Evolutionary conservation across 768 basidiomycete genomes (phyloP), one percentile per base, ranked within the genome.

Genomic region (Crassisporium funariophilum): DNA sequence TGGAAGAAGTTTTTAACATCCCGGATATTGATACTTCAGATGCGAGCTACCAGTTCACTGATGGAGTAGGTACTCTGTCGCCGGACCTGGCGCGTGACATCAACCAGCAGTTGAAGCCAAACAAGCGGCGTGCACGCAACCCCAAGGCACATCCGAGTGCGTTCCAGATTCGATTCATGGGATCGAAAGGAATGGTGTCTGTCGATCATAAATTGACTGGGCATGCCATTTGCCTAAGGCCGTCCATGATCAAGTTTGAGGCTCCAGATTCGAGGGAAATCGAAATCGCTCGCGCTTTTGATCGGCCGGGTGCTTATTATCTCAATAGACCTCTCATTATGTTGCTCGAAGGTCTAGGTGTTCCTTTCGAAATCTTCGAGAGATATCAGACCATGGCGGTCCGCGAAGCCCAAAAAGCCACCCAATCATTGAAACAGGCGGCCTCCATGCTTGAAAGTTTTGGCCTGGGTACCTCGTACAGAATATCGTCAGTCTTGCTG

Each of bases 181-280:
- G 85, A 1, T 82, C 81, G 2, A 86, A 86, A 60, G 84, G 86
- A 3, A 79, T 83, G 75, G 50, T 72, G 9, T 80, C 77, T 21
- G 77, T 88, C 7, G 81, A 89, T 52, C 59, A 82, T 52, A 69
- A 43, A 3, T 64, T 86, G 5, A 10, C 46, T 11, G 85, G 81
- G 6, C 67, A 71, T n/a, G 65, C 67, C 3, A 70, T 88, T 22
- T 68, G 71, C 34, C 61, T 86, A 1, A 66, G 84, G 5, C 73
- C 69, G 1, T 84, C 82, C 0, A 87, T 87, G 84, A 74, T 78
- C 54, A 89, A 91, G 61, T 89, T 89, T 52, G 67, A 77, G 21
- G 73, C 74, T 1, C 71, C 71, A 0, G 55, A 71, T 16, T 74
- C 73, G 1, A 64, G 56, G 3, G 69, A 70, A 4, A 73, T 88